These are phyloP conservation scores for Kalmanozyma brasiliensis DNA, from an alignment of 1,284 basidiomycete genomes.

Conservation along the genomic window DNA sequence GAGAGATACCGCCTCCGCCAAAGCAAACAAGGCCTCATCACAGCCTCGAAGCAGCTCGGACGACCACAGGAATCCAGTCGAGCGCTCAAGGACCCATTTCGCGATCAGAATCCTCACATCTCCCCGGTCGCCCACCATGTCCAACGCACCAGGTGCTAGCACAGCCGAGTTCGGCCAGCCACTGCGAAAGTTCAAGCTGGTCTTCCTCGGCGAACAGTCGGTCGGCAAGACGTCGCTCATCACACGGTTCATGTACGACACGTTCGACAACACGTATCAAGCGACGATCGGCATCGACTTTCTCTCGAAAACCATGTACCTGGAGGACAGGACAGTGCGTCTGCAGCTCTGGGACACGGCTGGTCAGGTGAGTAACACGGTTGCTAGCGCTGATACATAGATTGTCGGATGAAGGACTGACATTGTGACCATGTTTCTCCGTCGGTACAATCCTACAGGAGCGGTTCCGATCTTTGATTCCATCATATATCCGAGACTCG, in stretches of 20 bases:
- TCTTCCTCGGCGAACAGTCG: conserved; percentile 65
- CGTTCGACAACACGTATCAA: conserved; percentile 99
- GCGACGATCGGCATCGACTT: conserved; percentile 99
- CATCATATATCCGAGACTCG: conserved; percentile 98
- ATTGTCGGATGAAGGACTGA: too few species aligned
- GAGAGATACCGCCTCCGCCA: too few species aligned
- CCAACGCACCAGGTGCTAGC: conserved; percentile 45
- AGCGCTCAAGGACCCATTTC: too few species aligned
- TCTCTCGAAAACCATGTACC: conserved; percentile 99
- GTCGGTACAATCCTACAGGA: too few species aligned
- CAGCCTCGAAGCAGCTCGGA: too few species aligned
- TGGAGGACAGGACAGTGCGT: conserved; percentile 96
- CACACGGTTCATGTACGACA: conserved; percentile 96
- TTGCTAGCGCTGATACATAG: too few species aligned
- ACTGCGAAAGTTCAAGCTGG: conserved; percentile 68
- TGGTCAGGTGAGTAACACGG: conserved; percentile 85
- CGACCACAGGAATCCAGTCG: too few species aligned
- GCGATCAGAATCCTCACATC: too few species aligned
- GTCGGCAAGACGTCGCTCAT: conserved; percentile 85
- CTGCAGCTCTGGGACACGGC: conserved; percentile 97
- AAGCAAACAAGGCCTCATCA: too few species aligned
- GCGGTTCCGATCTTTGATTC: conserved; percentile 96
- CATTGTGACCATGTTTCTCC: too few species aligned
- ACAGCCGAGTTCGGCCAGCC: conserved; percentile 65
- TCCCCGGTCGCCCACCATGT: conserved; percentile 26